These are phyloP conservation scores for Hypsizygus marmoreus DNA, from an alignment of 768 basidiomycete genomes.

Conservation along the genomic window DNA sequence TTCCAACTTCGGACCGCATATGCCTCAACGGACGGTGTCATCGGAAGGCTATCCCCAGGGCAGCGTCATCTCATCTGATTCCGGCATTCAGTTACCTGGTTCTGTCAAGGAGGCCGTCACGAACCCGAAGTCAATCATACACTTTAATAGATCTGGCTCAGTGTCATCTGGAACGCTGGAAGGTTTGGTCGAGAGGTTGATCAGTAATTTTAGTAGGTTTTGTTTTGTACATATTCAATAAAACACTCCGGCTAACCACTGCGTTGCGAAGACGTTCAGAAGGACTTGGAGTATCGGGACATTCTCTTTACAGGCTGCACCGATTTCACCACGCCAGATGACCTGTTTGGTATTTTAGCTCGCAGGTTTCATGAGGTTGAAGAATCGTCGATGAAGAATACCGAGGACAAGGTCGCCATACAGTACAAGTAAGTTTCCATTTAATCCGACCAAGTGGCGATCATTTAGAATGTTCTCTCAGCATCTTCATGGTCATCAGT, in stretches of 20 bases:
- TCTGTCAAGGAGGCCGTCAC: slow-evolving; percentile 25
- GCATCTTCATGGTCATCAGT: slow-evolving; percentile 36
- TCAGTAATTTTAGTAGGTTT: slow-evolving; percentile 35
- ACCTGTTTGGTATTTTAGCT: slow-evolving; percentile 37
- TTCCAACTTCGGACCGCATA: background rate
- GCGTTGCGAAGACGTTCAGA: slow-evolving; percentile 35
- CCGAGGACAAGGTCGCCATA: slow-evolving; percentile 29
- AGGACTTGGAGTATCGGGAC: slow-evolving; percentile 39
- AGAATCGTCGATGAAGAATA: slow-evolving; percentile 12
- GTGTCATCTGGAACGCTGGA: slow-evolving; percentile 44
- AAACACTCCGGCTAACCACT: too few species aligned
- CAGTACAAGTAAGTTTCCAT: slow-evolving; percentile 37
- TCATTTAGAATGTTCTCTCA: slow-evolving; percentile 14
- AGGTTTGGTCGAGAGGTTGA: slow-evolving; percentile 42
- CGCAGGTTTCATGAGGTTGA: slow-evolving; percentile 39
- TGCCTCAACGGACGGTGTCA: background rate
- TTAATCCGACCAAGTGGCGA: background rate
- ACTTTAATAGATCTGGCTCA: slow-evolving; percentile 25
- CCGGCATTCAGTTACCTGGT: slow-evolving; percentile 18
- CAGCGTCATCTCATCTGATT: slow-evolving; percentile 7
- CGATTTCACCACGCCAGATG: slow-evolving; percentile 44
- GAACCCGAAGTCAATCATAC: slow-evolving; percentile 26
- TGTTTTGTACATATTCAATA: too few species aligned
- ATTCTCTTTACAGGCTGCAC: slow-evolving; percentile 42
- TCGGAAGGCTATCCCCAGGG: background rate